Evolutionary conservation across 106 monocot genomes (phyloP).

Genomic region (Phalaenopsis equestris): DNA sequence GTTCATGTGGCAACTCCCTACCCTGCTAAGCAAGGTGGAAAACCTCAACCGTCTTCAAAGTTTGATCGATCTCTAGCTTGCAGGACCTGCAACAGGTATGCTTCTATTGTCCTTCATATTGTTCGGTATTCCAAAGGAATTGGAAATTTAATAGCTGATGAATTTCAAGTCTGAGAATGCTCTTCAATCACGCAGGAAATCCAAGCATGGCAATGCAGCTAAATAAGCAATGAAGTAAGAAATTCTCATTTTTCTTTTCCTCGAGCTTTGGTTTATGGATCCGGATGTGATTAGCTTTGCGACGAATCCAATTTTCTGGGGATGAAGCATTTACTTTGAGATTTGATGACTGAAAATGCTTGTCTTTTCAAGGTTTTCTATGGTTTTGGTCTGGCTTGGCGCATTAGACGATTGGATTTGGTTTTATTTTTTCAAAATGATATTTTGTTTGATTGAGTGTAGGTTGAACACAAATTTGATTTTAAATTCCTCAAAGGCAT

Average conservation of each 20-base stretch:
- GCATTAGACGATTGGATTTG: no score
- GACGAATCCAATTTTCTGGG: neutral
- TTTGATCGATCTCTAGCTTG: slow-evolving; percentile 25
- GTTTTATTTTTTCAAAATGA: no score
- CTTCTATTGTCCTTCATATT: no score
- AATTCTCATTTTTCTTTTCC: neutral
- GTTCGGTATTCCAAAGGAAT: no score
- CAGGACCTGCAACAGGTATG: slow-evolving; percentile 60
- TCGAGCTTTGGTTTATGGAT: no score
- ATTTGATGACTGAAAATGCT: no score
- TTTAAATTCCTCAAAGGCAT: no score
- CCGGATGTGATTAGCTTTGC: neutral
- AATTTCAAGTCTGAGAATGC: slow-evolving; percentile 25
- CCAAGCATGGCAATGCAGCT: slow-evolving; percentile 27
- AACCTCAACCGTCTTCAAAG: slow-evolving; percentile 46
- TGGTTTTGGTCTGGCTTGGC: no score
- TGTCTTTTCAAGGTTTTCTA: no score
- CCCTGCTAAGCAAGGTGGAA: slow-evolving; percentile 47
- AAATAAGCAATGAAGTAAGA: neutral
- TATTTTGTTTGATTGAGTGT: no score
- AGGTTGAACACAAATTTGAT: no score
- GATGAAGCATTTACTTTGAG: neutral
- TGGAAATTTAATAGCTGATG: no score
- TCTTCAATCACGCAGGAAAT: slow-evolving; percentile 44
- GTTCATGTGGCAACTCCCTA: slow-evolving; percentile 41